These are phyloP conservation scores for Diaporthe ilicicola DNA, from an alignment of 2,329 filamentous ascomycete genomes.

Conservation along the genomic window DNA sequence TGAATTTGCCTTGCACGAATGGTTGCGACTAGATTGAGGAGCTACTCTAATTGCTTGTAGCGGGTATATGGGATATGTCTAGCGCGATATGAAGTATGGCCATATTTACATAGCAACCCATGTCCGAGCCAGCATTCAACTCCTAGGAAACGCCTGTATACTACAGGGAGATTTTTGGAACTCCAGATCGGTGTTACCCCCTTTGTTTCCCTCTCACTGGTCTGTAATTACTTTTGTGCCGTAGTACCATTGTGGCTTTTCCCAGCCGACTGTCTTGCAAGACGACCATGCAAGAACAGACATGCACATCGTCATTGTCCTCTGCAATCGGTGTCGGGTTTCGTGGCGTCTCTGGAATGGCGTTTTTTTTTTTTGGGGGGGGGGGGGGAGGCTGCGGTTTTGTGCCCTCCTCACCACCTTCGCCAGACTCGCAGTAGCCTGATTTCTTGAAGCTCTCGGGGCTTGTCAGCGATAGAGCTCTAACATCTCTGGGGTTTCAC, in stretches of 20 bases:
- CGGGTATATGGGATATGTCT: not conserved
- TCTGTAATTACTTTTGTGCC: no score
- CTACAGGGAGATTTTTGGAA: not conserved
- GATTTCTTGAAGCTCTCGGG: not conserved
- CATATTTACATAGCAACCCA: not conserved
- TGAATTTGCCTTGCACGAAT: not conserved
- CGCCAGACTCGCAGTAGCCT: no score
- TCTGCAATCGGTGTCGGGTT: no score
- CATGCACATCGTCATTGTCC: no score
- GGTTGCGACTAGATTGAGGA: not conserved
- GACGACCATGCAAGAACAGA: no score
- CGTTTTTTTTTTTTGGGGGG: no score
- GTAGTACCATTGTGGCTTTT: no score
- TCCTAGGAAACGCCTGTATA: conserved; percentile 8
- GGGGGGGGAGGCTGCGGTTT: no score
- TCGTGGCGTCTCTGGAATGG: not conserved
- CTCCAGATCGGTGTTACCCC: not conserved
- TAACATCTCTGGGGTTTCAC: not conserved
- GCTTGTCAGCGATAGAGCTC: not conserved
- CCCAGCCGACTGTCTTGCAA: no score
- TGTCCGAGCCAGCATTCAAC: not conserved
- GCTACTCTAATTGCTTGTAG: not conserved
- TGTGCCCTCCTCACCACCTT: no score
- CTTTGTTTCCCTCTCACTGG: not conserved
- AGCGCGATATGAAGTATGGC: not conserved